phyloP scores from a whole-genome alignment of 148 eudicot genomes.

The Suaeda aralocaspica region DNA sequence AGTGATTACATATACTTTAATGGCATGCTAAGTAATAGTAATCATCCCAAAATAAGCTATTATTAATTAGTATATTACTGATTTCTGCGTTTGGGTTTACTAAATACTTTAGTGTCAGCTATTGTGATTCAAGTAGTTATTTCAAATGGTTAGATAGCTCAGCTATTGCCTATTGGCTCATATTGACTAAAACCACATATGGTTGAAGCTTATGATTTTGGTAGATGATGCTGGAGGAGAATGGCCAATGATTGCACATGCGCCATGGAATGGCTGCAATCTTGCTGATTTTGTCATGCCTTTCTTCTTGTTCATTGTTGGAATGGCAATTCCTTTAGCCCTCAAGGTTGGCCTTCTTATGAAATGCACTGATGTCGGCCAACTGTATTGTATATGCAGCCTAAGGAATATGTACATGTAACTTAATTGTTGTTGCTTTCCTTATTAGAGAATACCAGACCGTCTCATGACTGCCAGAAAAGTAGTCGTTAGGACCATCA shows the following conservation, averaged over 20 bases:
- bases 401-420: not conserved
- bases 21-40: not conserved
- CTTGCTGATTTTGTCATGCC: conserved; percentile 99
- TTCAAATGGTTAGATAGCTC: not conserved
- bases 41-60: not conserved
- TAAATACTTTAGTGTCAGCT: not conserved
- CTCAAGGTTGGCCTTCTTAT: conserved; percentile 52
- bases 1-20: no score
- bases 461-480: conserved; percentile 45
- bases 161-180: not conserved
- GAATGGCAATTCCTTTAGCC: conserved; percentile 85
- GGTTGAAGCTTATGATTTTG: conserved; percentile 79
- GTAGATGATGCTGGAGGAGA: conserved; percentile 96
- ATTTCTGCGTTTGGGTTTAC: no score
- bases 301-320: conserved; percentile 86
- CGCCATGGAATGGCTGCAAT: conserved; percentile 91
- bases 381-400: not conserved
- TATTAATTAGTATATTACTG: not conserved
- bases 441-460: conserved; percentile 51
- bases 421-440: not conserved
- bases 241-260: conserved; percentile 82
- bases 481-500: conserved; percentile 64
- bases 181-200: not conserved
- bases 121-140: not conserved
- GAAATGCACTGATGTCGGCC: not conserved